A percentile compares a stretch with the other conserved stretches of the same genome.
Conservation (phyloP, 768 basidiomycete genomes). For the Macrolepiota dolichaula region DNA sequence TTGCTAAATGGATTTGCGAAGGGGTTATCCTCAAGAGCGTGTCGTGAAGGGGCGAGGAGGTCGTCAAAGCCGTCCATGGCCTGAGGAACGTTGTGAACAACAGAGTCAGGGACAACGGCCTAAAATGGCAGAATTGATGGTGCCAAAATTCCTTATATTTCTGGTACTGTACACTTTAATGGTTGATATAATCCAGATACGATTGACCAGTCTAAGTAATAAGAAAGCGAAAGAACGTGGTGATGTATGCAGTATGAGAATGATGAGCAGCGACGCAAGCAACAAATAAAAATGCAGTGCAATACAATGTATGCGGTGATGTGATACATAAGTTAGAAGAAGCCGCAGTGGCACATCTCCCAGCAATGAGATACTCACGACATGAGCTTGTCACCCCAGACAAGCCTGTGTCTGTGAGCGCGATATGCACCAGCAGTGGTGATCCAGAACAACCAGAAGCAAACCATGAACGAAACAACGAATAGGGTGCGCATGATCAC, state of each 20-base stretch:
- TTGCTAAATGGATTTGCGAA: conserved; percentile 73
- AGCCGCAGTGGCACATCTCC: background rate
- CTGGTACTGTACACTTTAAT: background rate
- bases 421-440: conserved; percentile 64
- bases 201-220: background rate
- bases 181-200: background rate
- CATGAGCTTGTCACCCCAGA: conserved; percentile 80
- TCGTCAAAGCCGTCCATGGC: conserved; percentile 80
- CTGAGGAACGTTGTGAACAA: background rate
- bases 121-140: background rate
- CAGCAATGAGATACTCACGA: conserved; percentile 35
- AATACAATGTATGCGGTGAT: background rate
- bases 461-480: conserved; percentile 51
- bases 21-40: conserved; percentile 68
- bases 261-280: background rate
- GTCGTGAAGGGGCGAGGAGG: conserved; percentile 58
- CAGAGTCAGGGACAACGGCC: background rate
- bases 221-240: background rate
- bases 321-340: conserved; percentile 1
- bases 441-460: conserved; percentile 58
- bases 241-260: background rate
- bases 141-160: background rate
- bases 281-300: background rate
- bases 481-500: conserved; percentile 58
- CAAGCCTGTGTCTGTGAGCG: conserved; percentile 69